phyloP scores from a whole-genome alignment of 1,139 yeast species.

The Nakaseomyces bracarensis region DNA sequence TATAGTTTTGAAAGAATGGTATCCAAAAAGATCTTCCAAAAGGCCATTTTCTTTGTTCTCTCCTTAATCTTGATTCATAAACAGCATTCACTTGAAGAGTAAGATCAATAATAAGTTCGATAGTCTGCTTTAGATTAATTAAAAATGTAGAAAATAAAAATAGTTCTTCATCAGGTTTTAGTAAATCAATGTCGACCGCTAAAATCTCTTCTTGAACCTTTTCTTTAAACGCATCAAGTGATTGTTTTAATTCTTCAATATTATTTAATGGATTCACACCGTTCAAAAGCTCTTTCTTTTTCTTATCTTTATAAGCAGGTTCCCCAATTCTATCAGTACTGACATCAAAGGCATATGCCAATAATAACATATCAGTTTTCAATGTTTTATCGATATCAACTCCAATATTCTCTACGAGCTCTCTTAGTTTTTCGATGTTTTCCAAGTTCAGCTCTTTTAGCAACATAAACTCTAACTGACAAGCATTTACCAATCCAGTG shows the following conservation, averaged over 20 bases:
- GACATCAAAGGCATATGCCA: constrained; percentile 39
- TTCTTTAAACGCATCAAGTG: constrained; percentile 33
- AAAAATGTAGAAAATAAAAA: constrained; percentile 42
- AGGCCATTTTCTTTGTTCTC: constrained; percentile 33
- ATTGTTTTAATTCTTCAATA: constrained; percentile 26
- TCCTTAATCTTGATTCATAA: constrained; percentile 28
- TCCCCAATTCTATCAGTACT: constrained; percentile 17
- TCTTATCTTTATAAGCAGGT: neutral
- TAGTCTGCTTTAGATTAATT: constrained; percentile 39
- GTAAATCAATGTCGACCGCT: constrained; percentile 24
- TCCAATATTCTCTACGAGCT: constrained; percentile 32
- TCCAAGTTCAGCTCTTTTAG: constrained; percentile 35
- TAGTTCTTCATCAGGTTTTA: constrained; percentile 42
- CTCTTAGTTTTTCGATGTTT: constrained; percentile 31
- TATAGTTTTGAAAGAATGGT: constrained; percentile 32
- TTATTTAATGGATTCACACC: constrained; percentile 28
- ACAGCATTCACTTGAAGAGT: constrained; percentile 32
- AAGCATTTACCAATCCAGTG: constrained; percentile 41
- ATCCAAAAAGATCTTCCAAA: constrained; percentile 39
- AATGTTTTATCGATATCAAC: constrained; percentile 32
- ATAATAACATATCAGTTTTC: constrained; percentile 29
- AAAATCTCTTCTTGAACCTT: constrained; percentile 31
- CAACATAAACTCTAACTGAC: constrained; percentile 39
- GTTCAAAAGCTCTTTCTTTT: neutral
- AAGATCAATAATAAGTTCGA: constrained; percentile 31